phyloP scores from a whole-genome alignment of 768 basidiomycete genomes.

The Wakefieldia striispora region DNA sequence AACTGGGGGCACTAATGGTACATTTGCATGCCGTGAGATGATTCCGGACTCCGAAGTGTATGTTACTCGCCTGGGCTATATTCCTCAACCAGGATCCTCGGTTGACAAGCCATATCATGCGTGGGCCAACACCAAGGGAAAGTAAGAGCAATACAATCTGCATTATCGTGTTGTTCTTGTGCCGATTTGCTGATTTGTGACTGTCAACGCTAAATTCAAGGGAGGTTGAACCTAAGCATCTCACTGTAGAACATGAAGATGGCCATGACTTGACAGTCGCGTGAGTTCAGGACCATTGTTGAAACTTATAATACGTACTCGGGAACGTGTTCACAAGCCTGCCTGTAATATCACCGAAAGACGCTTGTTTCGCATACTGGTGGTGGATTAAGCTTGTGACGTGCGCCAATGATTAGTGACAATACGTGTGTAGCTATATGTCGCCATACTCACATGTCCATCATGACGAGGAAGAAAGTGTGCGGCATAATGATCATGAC shows the following conservation, averaged over 20 bases:
- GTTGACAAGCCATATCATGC: slow-evolving; percentile 72
- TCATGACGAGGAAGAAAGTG: slow-evolving; percentile 70
- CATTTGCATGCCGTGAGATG: slow-evolving; percentile 1
- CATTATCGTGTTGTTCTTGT: slow-evolving; percentile 53
- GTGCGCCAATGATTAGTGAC: background rate
- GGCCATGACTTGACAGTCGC: slow-evolving; percentile 54
- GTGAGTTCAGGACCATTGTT: slow-evolving; percentile 2
- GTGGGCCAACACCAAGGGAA: slow-evolving; percentile 54
- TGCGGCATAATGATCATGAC: slow-evolving; percentile 68
- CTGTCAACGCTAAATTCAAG: slow-evolving; percentile 1
- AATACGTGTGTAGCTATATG: background rate
- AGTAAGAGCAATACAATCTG: slow-evolving; percentile 61
- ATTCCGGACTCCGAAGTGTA: background rate
- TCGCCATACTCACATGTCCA: slow-evolving; percentile 70
- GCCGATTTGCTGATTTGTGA: slow-evolving; percentile 47
- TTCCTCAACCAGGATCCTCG: slow-evolving; percentile 65
- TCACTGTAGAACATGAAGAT: slow-evolving; percentile 51
- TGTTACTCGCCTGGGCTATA: slow-evolving; percentile 62
- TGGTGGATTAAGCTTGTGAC: slow-evolving; percentile 64
- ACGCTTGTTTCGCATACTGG: slow-evolving; percentile 68
- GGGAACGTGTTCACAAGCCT: slow-evolving; percentile 67
- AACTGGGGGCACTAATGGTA: slow-evolving; percentile 65
- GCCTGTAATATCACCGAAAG: slow-evolving; percentile 46
- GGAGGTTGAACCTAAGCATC: slow-evolving; percentile 1
- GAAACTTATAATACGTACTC: slow-evolving; percentile 47